Evolutionary conservation across 257 asterid genomes (phyloP).

Genomic region (Linderniella brevidens): DNA sequence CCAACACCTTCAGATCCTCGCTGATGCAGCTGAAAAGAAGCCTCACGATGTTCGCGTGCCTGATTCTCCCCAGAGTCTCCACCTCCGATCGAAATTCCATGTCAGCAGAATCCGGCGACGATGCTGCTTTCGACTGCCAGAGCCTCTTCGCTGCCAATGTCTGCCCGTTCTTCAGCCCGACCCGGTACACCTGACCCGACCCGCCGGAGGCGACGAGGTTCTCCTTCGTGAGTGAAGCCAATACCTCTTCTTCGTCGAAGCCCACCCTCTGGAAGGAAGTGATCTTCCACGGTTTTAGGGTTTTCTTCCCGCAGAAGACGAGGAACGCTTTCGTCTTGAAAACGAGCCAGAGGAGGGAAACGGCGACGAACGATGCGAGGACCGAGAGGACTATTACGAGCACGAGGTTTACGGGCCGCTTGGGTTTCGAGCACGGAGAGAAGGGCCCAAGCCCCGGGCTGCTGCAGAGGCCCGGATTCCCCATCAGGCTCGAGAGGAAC

Average conservation of each 20-base stretch:
- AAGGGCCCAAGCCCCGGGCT: constrained; percentile 37
- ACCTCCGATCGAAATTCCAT: constrained; percentile 33
- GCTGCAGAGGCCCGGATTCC: constrained; percentile 64
- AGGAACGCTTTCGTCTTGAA: constrained; percentile 31
- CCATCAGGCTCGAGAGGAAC: constrained; percentile 32
- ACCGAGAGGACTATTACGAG: constrained; percentile 33
- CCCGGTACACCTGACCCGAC: constrained; percentile 63
- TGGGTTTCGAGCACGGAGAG: constrained; percentile 36
- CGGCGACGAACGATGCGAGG: constrained; percentile 28
- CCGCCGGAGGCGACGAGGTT: constrained; percentile 69
- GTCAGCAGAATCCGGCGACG: constrained; percentile 25
- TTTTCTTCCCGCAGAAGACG: constrained; percentile 13
- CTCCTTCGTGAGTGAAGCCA: constrained; percentile 32
- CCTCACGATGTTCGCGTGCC: constrained; percentile 65
- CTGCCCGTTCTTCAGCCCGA: constrained; percentile 42
- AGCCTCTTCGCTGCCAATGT: constrained; percentile 70
- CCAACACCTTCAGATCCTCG: constrained; percentile 46
- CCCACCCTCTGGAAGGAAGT: constrained; percentile 39
- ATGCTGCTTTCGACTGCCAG: constrained; percentile 35
- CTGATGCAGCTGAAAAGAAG: constrained; percentile 47
- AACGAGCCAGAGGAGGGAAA: constrained; percentile 35
- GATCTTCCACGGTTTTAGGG: constrained; percentile 36
- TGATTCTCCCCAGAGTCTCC: constrained; percentile 37
- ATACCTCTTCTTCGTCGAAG: constrained; percentile 39
- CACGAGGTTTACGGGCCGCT: constrained; percentile 18